phyloP scores from a whole-genome alignment of 768 basidiomycete genomes.

The Udeniomyces megalosporus region DNA sequence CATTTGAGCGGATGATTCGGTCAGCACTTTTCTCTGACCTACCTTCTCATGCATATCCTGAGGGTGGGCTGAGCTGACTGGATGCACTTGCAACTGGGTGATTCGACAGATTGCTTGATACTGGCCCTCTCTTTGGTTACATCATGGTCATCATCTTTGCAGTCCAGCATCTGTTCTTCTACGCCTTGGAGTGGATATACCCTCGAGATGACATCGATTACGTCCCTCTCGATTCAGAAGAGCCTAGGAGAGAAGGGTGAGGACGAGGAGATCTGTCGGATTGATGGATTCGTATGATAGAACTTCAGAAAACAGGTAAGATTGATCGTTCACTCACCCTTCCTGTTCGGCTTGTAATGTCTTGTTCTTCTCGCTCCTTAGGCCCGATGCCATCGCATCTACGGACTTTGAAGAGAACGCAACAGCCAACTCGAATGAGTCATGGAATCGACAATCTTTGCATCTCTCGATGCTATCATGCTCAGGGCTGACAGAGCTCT shows the following conservation, averaged over 20 bases:
- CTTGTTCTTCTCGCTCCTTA: no score
- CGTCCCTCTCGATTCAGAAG: not conserved
- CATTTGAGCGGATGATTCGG: conserved; percentile 67
- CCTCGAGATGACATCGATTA: conserved; percentile 58
- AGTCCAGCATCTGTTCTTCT: conserved; percentile 76
- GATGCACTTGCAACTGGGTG: not conserved
- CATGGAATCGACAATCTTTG: no score
- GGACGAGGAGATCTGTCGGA: not conserved
- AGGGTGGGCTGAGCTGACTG: no score
- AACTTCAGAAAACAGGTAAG: no score
- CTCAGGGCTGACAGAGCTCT: no score
- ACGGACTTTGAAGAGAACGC: no score
- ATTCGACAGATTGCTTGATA: conserved; percentile 46
- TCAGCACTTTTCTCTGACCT: conserved; percentile 26
- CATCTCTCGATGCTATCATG: no score
- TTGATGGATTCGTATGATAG: not conserved
- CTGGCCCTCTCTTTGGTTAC: conserved; percentile 65
- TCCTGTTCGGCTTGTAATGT: no score
- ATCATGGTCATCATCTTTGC: conserved; percentile 78
- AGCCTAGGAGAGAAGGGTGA: not conserved
- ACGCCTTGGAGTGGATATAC: conserved; percentile 66
- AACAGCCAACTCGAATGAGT: no score
- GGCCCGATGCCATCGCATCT: no score
- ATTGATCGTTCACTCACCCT: no score
- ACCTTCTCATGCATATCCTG: not conserved